Conservation (phyloP, 768 basidiomycete species). For the Leucocoprinus birnbaumii region DNA sequence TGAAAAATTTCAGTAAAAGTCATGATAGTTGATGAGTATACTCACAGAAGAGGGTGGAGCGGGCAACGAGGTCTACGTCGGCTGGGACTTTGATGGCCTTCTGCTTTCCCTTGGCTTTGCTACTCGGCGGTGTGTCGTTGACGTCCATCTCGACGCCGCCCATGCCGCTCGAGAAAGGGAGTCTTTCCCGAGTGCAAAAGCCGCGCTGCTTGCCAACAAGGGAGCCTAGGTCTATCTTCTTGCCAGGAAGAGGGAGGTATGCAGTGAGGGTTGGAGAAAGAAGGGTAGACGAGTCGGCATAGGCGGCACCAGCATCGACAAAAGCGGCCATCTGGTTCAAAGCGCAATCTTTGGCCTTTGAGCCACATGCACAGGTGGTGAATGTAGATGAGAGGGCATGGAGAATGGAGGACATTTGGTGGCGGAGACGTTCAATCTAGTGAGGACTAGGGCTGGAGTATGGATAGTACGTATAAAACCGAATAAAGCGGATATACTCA, state of each 20-base stretch:
- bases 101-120: conserved; percentile 16
- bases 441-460: conserved; percentile 32
- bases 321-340: conserved; percentile 63
- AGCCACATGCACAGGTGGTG: conserved; percentile 73
- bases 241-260: too few relatives aligned
- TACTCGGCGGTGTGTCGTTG: conserved; percentile 3
- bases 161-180: conserved; percentile 58
- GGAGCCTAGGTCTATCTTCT: conserved; percentile 53
- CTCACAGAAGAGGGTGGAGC: background rate
- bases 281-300: background rate
- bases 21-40: background rate
- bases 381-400: conserved; percentile 70
- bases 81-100: conserved; percentile 12
- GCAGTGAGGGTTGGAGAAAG: too few relatives aligned
- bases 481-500: conserved; percentile 38
- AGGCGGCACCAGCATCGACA: conserved; percentile 30
- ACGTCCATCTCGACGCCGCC: conserved; percentile 47
- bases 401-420: conserved; percentile 68
- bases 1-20: background rate
- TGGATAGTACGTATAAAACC: conserved; percentile 12
- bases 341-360: conserved; percentile 59
- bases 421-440: conserved; percentile 50
- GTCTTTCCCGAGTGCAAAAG: conserved; percentile 57
- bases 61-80: background rate
- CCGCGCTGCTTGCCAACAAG: conserved; percentile 59